A percentile compares a stretch with the other conserved stretches of the same genome.
These are phyloP conservation scores for Tetratostichococcus sp. DNA, from an alignment of 139 green algal genomes.

Conservation along the genomic window DNA sequence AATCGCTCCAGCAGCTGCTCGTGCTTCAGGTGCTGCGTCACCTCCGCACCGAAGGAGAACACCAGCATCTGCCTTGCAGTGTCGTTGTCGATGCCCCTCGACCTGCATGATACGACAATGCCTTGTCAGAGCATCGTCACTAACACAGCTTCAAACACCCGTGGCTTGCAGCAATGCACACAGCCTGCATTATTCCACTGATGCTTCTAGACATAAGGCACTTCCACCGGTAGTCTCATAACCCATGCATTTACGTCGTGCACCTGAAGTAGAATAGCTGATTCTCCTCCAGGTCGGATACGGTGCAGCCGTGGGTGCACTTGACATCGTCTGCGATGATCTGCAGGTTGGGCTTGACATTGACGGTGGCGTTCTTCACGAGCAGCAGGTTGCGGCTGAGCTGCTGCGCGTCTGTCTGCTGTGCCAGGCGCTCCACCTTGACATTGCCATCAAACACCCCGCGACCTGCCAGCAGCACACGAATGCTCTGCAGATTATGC, in stretches of 20 bases:
- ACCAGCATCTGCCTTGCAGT: constrained; percentile 78
- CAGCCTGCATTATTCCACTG: too few species aligned
- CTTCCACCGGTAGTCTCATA: too few species aligned
- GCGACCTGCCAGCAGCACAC: background rate
- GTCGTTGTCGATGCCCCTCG: constrained; percentile 70
- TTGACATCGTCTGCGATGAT: constrained; percentile 99
- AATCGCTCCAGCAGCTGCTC: constrained; percentile 30
- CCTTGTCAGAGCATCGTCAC: too few species aligned
- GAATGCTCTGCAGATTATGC: too few species aligned
- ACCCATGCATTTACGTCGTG: too few species aligned
- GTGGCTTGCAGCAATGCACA: background rate
- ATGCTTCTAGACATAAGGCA: too few species aligned
- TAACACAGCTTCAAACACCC: too few species aligned
- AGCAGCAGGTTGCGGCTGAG: constrained; percentile 94
- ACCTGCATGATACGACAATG: constrained; percentile 29
- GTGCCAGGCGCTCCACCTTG: constrained; percentile 81
- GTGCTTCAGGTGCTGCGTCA: constrained; percentile 61
- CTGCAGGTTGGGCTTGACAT: constrained; percentile 97
- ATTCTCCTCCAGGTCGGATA: constrained; percentile 96
- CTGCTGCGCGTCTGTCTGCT: constrained; percentile 94
- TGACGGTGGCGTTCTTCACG: constrained; percentile 85
- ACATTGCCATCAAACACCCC: constrained; percentile 98
- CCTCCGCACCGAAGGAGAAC: constrained; percentile 83
- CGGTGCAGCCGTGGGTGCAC: constrained; percentile 94
- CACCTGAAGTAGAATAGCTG: constrained; percentile 97